Conservation (phyloP, 2,329 filamentous ascomycete species). For the Alternaria brassicae region DNA sequence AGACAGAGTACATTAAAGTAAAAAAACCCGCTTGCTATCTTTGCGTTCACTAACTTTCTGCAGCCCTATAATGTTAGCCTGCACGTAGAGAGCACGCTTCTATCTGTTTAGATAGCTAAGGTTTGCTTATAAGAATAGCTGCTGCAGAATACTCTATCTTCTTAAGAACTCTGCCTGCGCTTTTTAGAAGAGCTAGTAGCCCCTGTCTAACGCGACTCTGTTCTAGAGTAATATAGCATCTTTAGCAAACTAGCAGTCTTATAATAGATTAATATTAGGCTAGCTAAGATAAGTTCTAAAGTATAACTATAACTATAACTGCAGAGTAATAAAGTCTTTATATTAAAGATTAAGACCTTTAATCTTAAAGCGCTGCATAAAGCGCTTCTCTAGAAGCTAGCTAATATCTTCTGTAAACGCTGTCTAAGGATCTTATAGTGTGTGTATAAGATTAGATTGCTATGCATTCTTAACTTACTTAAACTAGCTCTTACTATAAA, state of each 20-base stretch:
- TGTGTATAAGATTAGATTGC: conserved; percentile 10
- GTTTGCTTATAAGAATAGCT: background rate
- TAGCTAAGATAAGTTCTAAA: background rate
- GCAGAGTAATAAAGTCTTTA: background rate
- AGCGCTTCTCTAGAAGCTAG: background rate
- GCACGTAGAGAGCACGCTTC: conserved; percentile 3
- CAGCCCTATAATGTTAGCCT: background rate
- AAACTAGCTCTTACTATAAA: background rate
- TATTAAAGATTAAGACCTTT: conserved; percentile 4
- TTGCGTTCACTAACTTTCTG: background rate
- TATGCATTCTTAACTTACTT: conserved; percentile 7
- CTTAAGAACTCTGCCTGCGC: conserved; percentile 2
- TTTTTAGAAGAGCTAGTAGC: conserved; percentile 6
- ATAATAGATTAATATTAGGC: background rate
- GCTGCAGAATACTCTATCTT: background rate
- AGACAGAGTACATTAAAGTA: conserved; percentile 4
- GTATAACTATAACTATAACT: conserved; percentile 3
- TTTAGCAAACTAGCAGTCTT: background rate
- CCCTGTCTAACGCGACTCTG: background rate
- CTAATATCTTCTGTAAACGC: background rate
- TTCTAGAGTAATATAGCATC: conserved; percentile 7
- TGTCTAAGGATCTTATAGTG: conserved; percentile 10
- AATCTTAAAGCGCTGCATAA: background rate
- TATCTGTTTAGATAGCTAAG: conserved; percentile 7
- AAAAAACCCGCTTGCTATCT: background rate